Percentiles rank a stretch among this genome's conserved stretches.
Evolutionary conservation across 2,329 filamentous ascomycete species (phyloP).

Genomic region (Chaetomiaceae sp.): DNA sequence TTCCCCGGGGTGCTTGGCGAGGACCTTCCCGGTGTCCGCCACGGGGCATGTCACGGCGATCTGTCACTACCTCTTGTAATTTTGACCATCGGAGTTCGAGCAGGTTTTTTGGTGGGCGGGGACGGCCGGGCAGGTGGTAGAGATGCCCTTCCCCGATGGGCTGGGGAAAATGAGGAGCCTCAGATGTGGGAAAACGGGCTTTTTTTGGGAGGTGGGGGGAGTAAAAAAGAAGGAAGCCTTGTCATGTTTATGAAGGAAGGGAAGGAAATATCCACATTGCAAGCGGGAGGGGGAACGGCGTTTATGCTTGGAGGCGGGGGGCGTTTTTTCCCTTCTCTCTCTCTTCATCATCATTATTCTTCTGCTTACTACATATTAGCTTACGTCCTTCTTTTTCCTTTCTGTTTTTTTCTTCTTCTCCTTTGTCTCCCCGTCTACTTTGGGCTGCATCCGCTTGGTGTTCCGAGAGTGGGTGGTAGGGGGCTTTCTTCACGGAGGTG

Average conservation of each 20-base stretch:
- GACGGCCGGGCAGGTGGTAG: too few species aligned
- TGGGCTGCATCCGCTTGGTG: neutral
- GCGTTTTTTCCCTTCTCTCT: too few species aligned
- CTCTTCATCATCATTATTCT: neutral
- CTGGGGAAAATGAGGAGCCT: slow-evolving; percentile 9
- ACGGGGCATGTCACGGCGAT: too few species aligned
- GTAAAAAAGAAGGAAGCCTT: slow-evolving; percentile 2
- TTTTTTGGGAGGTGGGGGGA: slow-evolving; percentile 1
- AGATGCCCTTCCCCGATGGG: too few species aligned
- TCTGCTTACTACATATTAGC: slow-evolving; percentile 2
- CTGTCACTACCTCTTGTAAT: too few species aligned
- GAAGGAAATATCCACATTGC: slow-evolving; percentile 10
- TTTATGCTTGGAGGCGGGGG: slow-evolving; percentile 3
- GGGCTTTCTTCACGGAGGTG: neutral
- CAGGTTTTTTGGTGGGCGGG: too few species aligned
- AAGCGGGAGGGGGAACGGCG: slow-evolving; percentile 5
- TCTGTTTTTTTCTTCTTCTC: neutral
- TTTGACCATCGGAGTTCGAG: too few species aligned
- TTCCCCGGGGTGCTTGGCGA: too few species aligned
- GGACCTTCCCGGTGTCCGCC: too few species aligned
- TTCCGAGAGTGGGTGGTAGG: neutral
- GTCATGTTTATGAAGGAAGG: slow-evolving; percentile 9
- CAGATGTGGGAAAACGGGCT: slow-evolving; percentile 13
- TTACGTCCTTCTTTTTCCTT: neutral
- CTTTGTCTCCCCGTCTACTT: neutral